Evolutionary conservation across 2,329 filamentous ascomycete species (phyloP).

Genomic region (Amylocarpus encephaloides): DNA sequence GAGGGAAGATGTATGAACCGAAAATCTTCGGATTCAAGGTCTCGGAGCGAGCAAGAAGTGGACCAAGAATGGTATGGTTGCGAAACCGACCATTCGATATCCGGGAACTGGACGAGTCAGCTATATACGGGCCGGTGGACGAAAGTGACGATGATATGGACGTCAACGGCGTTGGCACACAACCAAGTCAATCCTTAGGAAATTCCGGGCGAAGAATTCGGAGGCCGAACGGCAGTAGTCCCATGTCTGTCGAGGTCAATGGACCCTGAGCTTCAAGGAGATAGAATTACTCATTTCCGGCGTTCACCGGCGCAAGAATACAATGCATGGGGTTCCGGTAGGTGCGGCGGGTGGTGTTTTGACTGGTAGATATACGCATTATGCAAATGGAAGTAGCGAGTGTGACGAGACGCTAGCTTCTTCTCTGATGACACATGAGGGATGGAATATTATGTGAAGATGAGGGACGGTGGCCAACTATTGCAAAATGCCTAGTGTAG

Average conservation of each 20-base stretch:
- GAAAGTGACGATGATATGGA: slow-evolving; percentile 47
- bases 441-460: too few relatives aligned
- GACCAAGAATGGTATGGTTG: slow-evolving; percentile 95
- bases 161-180: slow-evolving; percentile 23
- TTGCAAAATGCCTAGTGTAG: too few relatives aligned
- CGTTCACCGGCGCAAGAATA: too few relatives aligned
- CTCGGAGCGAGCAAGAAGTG: slow-evolving; percentile 80
- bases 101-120: slow-evolving; percentile 76
- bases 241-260: slow-evolving; percentile 30
- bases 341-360: too few relatives aligned
- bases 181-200: slow-evolving; percentile 7
- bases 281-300: too few relatives aligned
- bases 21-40: slow-evolving; percentile 96
- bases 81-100: slow-evolving; percentile 76
- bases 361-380: too few relatives aligned
- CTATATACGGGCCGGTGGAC: slow-evolving; percentile 47
- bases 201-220: slow-evolving; percentile 9
- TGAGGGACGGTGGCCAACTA: too few relatives aligned
- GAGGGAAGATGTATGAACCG: slow-evolving; percentile 82
- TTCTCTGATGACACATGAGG: too few relatives aligned
- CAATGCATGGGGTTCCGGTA: too few relatives aligned
- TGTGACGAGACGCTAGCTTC: too few relatives aligned
- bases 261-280: not conserved
- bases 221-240: slow-evolving; percentile 26
- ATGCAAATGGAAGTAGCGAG: too few relatives aligned